Evolutionary conservation across 805 yeast genomes (phyloP).

Genomic region (Metschnikowia proteae): DNA sequence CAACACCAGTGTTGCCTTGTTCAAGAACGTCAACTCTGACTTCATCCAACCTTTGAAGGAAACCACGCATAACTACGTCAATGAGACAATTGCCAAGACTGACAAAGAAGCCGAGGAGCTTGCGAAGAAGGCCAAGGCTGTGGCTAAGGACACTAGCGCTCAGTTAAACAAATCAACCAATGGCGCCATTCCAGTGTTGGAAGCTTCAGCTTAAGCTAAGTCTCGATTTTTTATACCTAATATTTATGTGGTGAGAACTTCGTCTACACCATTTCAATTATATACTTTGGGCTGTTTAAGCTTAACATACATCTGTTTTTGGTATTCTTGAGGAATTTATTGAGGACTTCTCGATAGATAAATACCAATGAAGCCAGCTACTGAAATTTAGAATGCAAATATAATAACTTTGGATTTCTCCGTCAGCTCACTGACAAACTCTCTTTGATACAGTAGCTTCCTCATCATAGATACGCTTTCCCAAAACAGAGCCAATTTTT

Average conservation of each 20-base stretch:
- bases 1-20: constrained; percentile 31
- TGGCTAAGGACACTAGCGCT: constrained; percentile 4
- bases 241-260: too few relatives aligned
- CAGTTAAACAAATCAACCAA: constrained; percentile 13
- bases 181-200: constrained; percentile 18
- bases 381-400: too few relatives aligned
- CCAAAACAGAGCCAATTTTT: constrained; percentile 14
- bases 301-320: too few relatives aligned
- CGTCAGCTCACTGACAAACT: constrained; percentile 6
- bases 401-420: too few relatives aligned
- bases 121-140: constrained; percentile 6
- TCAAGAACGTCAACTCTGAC: constrained; percentile 31
- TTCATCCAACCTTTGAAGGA: constrained; percentile 38
- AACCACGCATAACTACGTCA: constrained; percentile 38
- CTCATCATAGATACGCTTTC: constrained; percentile 13
- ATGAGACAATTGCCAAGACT: constrained; percentile 32
- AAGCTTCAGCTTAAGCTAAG: constrained; percentile 15
- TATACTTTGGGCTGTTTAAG: neutral
- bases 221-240: neutral
- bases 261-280: neutral
- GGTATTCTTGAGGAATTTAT: too few relatives aligned
- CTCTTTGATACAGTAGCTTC: constrained; percentile 9
- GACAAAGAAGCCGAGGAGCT: constrained; percentile 31
- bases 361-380: neutral
- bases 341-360: too few relatives aligned